Percentiles rank a stretch among this genome's conserved stretches.
Evolutionary conservation across 2,329 filamentous ascomycete species (phyloP).

Genomic region (Juglanconis sp.): DNA sequence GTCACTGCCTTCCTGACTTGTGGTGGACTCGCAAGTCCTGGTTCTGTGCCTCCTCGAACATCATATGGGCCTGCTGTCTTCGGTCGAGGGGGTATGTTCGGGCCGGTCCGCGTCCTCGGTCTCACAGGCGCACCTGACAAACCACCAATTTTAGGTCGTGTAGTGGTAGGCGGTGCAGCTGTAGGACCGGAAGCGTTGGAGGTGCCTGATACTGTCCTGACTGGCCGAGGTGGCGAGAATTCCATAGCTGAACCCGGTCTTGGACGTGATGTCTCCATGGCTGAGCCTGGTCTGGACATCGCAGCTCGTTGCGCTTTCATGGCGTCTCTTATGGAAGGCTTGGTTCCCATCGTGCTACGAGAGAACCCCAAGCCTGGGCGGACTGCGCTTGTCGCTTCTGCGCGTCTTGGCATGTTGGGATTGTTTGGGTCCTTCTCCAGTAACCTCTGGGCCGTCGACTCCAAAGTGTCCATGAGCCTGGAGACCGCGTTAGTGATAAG

Average conservation of each 20-base stretch:
- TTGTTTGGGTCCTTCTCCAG: conserved; percentile 83
- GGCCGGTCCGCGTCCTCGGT: conserved; percentile 51
- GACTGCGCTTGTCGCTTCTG: conserved; percentile 40
- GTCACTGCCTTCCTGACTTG: conserved; percentile 43
- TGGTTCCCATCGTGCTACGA: conserved; percentile 58
- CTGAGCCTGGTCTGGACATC: conserved; percentile 29
- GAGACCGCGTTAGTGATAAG: conserved; percentile 19
- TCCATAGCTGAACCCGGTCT: conserved; percentile 64
- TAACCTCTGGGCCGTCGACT: conserved; percentile 72
- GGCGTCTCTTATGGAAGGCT: conserved; percentile 72
- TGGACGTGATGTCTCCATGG: conserved; percentile 49
- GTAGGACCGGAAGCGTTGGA: conserved; percentile 32
- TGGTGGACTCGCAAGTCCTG: conserved; percentile 10
- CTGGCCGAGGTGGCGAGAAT: conserved; percentile 50
- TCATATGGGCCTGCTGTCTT: conserved; percentile 66
- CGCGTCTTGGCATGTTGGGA: conserved; percentile 63
- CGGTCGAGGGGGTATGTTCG: conserved; percentile 56
- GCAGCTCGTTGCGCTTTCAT: conserved; percentile 75
- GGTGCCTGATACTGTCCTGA: conserved; percentile 34
- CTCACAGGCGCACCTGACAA: conserved; percentile 64
- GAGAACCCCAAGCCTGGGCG: conserved; percentile 60
- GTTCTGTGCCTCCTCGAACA: conserved; percentile 38
- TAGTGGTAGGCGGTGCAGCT: conserved; percentile 28
- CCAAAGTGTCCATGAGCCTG: conserved; percentile 76
- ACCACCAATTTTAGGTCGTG: conserved; percentile 42